These are phyloP conservation scores for Lactuca saligna DNA, from an alignment of 129 eudicot species.

Conservation along the genomic window DNA sequence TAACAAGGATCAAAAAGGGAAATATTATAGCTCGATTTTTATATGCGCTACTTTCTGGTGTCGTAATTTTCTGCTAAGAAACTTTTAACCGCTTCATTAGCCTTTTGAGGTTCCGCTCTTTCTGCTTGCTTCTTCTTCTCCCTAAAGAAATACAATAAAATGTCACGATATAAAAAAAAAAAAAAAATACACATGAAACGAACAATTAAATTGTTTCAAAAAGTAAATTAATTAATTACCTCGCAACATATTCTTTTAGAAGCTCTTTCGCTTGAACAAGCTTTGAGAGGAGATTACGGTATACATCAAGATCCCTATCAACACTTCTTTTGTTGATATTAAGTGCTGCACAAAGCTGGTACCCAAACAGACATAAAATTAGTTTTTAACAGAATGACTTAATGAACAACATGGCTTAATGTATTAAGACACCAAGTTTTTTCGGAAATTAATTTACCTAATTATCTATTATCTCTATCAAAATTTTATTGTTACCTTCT, in stretches of 20 bases:
- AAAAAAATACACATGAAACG: background rate
- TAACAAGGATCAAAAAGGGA: background rate
- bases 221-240: constrained; percentile 39
- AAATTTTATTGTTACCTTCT: constrained; percentile 49
- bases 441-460: no score
- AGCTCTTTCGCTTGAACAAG: constrained; percentile 96
- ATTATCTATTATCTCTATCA: no score
- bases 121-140: constrained; percentile 86
- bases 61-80: constrained; percentile 42
- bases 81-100: constrained; percentile 70
- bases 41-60: constrained; percentile 19
- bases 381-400: no score
- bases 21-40: constrained; percentile 24
- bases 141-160: constrained; percentile 33
- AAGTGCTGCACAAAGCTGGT: constrained; percentile 82
- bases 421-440: no score
- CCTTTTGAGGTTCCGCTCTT: constrained; percentile 62
- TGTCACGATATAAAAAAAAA: background rate
- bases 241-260: constrained; percentile 78
- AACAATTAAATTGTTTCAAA: background rate
- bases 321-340: constrained; percentile 78
- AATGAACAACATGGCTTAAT: no score
- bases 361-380: background rate
- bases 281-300: constrained; percentile 88
- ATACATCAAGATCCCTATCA: constrained; percentile 95